A percentile compares a stretch with the other conserved stretches of the same genome.
Conservation (phyloP, 192 early-diverging fungal species). For the Phlyctochytrium planicorne region DNA sequence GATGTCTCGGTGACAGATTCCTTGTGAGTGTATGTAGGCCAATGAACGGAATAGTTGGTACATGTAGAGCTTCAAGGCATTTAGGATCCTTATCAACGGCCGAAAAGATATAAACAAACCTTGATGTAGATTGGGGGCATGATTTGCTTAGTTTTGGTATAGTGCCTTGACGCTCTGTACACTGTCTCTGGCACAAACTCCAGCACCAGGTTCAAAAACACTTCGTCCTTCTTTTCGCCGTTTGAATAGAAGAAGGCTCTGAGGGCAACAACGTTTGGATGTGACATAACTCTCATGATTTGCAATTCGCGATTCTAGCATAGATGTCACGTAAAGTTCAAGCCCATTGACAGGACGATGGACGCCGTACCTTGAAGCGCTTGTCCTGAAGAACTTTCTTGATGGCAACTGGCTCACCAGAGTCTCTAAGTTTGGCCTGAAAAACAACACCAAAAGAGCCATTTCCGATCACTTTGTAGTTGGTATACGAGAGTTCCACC, state of each 20-base stretch:
- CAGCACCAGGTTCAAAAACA: conserved; percentile 93
- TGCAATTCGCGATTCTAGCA: conserved; percentile 85
- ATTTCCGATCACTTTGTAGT: conserved; percentile 93
- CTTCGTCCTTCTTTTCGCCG: conserved; percentile 93
- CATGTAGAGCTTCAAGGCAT: conserved; percentile 76
- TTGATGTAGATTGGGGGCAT: conserved; percentile 96
- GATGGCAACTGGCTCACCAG: conserved; percentile 83
- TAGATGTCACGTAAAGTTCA: conserved; percentile 2
- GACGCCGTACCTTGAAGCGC: conserved; percentile 82
- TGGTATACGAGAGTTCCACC: conserved; percentile 84
- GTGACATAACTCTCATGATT: conserved; percentile 88
- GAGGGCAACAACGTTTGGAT: conserved; percentile 90
- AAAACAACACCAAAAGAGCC: conserved; percentile 98
- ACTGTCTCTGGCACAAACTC: conserved; percentile 98
- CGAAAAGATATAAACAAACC: conserved; percentile 21
- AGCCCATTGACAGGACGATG: background rate
- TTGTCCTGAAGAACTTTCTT: conserved; percentile 99
- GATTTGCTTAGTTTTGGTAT: conserved; percentile 84
- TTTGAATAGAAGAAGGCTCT: conserved; percentile 93
- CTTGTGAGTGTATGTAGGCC: conserved; percentile 93
- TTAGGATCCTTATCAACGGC: background rate
- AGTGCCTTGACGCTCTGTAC: conserved; percentile 88
- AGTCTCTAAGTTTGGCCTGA: conserved; percentile 80
- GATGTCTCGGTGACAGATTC: conserved; percentile 99
- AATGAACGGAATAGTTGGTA: conserved; percentile 97